phyloP scores from a whole-genome alignment of 768 basidiomycete species.

The Serpula lacrymans region DNA sequence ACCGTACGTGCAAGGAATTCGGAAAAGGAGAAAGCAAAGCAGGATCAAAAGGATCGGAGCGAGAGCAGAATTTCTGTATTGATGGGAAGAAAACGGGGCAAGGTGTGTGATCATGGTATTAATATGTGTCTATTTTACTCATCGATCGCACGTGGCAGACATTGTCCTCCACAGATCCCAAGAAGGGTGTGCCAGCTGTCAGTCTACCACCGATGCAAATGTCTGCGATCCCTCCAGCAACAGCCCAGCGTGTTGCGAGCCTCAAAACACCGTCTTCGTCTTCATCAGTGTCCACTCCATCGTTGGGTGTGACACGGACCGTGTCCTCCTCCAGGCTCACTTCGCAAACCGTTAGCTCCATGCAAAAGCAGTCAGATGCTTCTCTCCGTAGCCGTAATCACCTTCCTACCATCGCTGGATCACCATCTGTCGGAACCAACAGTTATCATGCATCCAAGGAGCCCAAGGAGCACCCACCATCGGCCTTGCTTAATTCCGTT shows the following conservation, averaged over 20 bases:
- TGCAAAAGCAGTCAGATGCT: slow-evolving; percentile 84
- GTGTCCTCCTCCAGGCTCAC: slow-evolving; percentile 60
- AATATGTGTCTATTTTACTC: slow-evolving; percentile 6
- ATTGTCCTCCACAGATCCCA: slow-evolving; percentile 76
- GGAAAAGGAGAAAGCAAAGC: slow-evolving; percentile 58
- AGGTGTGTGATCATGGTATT: slow-evolving; percentile 49
- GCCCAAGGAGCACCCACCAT: slow-evolving; percentile 51
- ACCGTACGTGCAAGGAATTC: slow-evolving; percentile 39
- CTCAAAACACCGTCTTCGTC: slow-evolving; percentile 57
- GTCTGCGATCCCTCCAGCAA: slow-evolving; percentile 73
- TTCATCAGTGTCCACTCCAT: slow-evolving; percentile 39
- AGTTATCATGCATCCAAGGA: slow-evolving; percentile 53
- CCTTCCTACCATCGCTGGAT: slow-evolving; percentile 90
- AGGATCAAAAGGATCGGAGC: slow-evolving; percentile 80
- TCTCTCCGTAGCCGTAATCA: slow-evolving; percentile 74
- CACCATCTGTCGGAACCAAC: slow-evolving; percentile 78
- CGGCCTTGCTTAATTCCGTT: slow-evolving; percentile 49
- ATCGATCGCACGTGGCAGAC: no score
- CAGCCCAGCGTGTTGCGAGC: slow-evolving; percentile 81
- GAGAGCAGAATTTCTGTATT: slow-evolving; percentile 86
- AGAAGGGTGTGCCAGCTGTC: slow-evolving; percentile 66
- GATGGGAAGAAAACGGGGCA: slow-evolving; percentile 87
- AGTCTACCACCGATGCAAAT: slow-evolving; percentile 90
- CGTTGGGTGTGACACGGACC: slow-evolving; percentile 37
- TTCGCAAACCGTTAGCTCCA: slow-evolving; percentile 81